Evolutionary conservation across 2,329 filamentous ascomycete genomes (phyloP).

Genomic region (Claviceps cyperi): DNA sequence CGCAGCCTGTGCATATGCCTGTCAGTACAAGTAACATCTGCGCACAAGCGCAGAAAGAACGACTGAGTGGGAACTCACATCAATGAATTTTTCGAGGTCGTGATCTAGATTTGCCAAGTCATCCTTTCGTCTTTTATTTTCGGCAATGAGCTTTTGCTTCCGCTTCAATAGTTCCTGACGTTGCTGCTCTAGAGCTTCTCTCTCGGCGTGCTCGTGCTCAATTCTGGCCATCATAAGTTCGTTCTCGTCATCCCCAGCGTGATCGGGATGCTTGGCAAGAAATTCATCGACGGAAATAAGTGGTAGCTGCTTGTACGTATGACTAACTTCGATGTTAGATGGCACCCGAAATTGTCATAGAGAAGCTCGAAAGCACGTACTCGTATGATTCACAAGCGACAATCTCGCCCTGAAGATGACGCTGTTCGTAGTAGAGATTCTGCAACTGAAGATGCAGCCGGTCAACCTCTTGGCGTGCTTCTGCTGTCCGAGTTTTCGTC

Average conservation of each 20-base stretch:
- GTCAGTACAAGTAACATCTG: not conserved
- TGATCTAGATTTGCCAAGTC: slow-evolving; percentile 83
- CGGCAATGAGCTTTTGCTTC: slow-evolving; percentile 46
- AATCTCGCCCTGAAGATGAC: slow-evolving; percentile 82
- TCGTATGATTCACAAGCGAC: slow-evolving; percentile 81
- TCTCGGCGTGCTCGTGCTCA: slow-evolving; percentile 74
- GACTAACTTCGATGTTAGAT: slow-evolving; percentile 34
- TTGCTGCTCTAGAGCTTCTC: slow-evolving; percentile 73
- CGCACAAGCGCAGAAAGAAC: not conserved
- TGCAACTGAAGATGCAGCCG: slow-evolving; percentile 82
- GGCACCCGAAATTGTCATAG: not conserved
- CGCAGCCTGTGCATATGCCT: slow-evolving; percentile 44
- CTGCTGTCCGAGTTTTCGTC: slow-evolving; percentile 74
- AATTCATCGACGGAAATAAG: slow-evolving; percentile 77
- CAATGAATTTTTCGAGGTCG: slow-evolving; percentile 87
- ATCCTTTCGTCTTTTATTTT: slow-evolving; percentile 86
- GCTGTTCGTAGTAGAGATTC: slow-evolving; percentile 92
- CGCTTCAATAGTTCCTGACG: slow-evolving; percentile 59
- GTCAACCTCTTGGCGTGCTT: slow-evolving; percentile 83
- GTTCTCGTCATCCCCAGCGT: slow-evolving; percentile 57
- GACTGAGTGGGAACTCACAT: slow-evolving; percentile 37
- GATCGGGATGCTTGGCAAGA: slow-evolving; percentile 59
- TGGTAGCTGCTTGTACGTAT: slow-evolving; percentile 77
- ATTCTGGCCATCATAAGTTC: slow-evolving; percentile 81
- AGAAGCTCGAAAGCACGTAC: slow-evolving; percentile 34